Evolutionary conservation across 129 eudicot species (phyloP).

Genomic region (Artemisia tridentata): DNA sequence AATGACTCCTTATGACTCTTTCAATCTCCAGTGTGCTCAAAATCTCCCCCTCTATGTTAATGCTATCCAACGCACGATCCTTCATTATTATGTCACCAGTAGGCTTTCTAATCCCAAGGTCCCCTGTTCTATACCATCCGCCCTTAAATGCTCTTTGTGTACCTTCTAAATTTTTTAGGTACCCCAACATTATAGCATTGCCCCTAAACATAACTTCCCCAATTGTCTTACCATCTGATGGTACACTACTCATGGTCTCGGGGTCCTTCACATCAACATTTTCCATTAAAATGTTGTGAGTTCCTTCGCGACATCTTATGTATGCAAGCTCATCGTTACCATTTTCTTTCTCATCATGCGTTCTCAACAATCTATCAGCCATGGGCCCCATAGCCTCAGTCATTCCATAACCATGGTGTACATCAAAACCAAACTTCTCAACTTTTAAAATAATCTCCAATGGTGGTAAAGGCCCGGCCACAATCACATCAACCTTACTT

Average conservation of each 20-base stretch:
- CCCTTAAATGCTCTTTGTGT: slow-evolving; percentile 41
- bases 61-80: slow-evolving; percentile 46
- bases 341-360: not conserved
- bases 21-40: slow-evolving; percentile 63
- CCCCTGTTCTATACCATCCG: slow-evolving; percentile 70
- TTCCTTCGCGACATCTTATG: slow-evolving; percentile 33
- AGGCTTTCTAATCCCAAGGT: slow-evolving; percentile 44
- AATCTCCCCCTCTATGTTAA: slow-evolving; percentile 32
- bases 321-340: not conserved
- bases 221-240: slow-evolving; percentile 53
- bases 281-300: slow-evolving; percentile 44
- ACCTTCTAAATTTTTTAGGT: slow-evolving; percentile 39
- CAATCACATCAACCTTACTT: slow-evolving; percentile 38
- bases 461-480: slow-evolving; percentile 59
- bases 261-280: slow-evolving; percentile 59
- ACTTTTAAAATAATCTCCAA: slow-evolving; percentile 26
- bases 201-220: slow-evolving; percentile 73
- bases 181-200: slow-evolving; percentile 59
- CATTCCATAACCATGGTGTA: slow-evolving; percentile 61
- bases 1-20: slow-evolving; percentile 46
- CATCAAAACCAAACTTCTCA: slow-evolving; percentile 37
- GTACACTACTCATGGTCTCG: slow-evolving; percentile 49
- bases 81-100: slow-evolving; percentile 47
- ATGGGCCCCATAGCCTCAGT: slow-evolving; percentile 62
- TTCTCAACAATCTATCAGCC: slow-evolving; percentile 10